phyloP scores from a whole-genome alignment of 306 rosid genomes.

The Coriaria nepalensis region DNA sequence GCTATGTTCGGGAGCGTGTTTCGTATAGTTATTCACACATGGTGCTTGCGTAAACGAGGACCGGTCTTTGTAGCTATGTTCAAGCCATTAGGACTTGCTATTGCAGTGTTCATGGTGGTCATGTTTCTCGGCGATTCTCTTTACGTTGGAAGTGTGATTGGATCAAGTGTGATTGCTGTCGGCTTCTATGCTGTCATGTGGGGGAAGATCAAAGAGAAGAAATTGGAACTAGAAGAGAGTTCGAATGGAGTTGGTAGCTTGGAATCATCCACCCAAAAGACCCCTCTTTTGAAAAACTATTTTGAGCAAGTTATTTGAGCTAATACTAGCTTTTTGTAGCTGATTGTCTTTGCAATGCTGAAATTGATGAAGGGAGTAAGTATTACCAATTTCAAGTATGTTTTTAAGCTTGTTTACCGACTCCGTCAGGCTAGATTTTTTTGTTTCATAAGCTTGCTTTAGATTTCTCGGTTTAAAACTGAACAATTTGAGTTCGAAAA shows the following conservation, averaged over 20 bases:
- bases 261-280: slow-evolving; percentile 11
- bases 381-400: no score
- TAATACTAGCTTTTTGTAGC: no score
- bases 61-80: slow-evolving; percentile 33
- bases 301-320: no score
- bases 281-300: slow-evolving; percentile 10
- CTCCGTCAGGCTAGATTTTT: no score
- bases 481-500: no score
- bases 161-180: slow-evolving; percentile 16
- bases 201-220: slow-evolving; percentile 19
- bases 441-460: no score
- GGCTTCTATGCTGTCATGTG: slow-evolving; percentile 30
- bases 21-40: slow-evolving; percentile 16
- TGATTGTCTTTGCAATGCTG: no score
- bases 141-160: slow-evolving; percentile 26
- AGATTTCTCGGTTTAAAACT: no score
- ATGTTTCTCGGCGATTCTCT: slow-evolving; percentile 21
- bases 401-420: no score
- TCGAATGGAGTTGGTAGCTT: not conserved
- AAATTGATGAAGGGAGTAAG: no score
- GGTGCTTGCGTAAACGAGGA: slow-evolving; percentile 30
- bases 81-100: slow-evolving; percentile 26
- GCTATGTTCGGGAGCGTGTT: slow-evolving; percentile 20
- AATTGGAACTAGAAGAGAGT: not conserved
- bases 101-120: slow-evolving; percentile 18